Evolutionary conservation across 768 basidiomycete genomes (phyloP), one percentile per base, ranked within the genome.

Genomic region (Naganishia vishniacii): DNA sequence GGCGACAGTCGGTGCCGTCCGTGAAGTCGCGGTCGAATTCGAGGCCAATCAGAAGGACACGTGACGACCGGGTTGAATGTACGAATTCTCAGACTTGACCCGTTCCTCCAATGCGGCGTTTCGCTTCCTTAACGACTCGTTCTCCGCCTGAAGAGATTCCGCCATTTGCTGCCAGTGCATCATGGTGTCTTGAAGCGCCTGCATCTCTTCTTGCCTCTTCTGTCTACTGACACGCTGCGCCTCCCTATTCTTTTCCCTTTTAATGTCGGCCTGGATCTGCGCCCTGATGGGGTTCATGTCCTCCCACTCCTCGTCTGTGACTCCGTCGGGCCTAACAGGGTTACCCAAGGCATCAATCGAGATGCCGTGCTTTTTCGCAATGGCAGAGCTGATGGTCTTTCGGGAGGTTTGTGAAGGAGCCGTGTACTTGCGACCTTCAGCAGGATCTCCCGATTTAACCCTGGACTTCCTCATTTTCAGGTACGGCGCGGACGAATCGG

Each of bases 401-500:
- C 53, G 53, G 28, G 53, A 56, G 23, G 53, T 56, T 26, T 56
- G 53, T 2, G 53, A 56, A n/a, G 53, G 53, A 56, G 53, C 53
- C 5, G 53, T 56, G 37, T 56, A 56, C 32, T 37, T 56, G 32
- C 53, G 53, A 32, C n/a, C 34, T 34, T 56, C 53, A 20, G 53
- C 32, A 8, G 53, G 53, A 15, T 56, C 53, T 56, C 53, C 53
- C 15, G 53, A 34, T 34, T 56, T 56, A 34, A 56, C 53, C 12
- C 53, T 32, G 26, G 53, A 37, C 53, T 56, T 56, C 18, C 53
- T 32, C 37, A 37, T 34, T 23, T 56, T 56, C n/a, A 23, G 23
- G 53, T 56, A 56, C 23, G 53, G 53, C 0, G 53, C 53, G 7
- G 11, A 5, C 42, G 42, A 11, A 20, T 44, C 42, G 11, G 42